These are phyloP conservation scores for Pugionium dolabratum DNA, from an alignment of 345 rosid species.

Conservation along the genomic window DNA sequence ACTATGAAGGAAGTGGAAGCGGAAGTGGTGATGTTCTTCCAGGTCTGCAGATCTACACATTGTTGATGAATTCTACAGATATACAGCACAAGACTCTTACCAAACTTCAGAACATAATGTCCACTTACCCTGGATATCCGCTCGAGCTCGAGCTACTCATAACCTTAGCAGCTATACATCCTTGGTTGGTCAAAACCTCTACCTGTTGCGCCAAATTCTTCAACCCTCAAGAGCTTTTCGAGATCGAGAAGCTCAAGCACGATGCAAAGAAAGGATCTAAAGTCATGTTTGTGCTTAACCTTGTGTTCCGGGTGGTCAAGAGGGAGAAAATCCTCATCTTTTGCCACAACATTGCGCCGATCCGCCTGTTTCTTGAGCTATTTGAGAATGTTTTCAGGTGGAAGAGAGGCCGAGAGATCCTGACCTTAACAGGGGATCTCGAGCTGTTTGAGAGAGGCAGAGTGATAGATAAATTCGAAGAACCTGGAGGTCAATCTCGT, in stretches of 20 bases:
- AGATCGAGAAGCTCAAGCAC: conserved; percentile 59
- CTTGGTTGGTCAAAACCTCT: conserved; percentile 70
- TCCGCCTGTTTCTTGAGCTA: conserved; percentile 58
- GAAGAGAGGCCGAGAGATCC: conserved; percentile 73
- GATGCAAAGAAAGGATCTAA: conserved; percentile 79
- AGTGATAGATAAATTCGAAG: conserved; percentile 82
- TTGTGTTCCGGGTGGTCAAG: conserved; percentile 69
- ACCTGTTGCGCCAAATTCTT: conserved; percentile 67
- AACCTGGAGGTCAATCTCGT: conserved; percentile 58
- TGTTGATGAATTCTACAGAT: conserved; percentile 83
- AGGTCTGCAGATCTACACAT: conserved; percentile 83
- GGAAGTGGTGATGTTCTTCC: conserved; percentile 69
- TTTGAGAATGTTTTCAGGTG: conserved; percentile 71
- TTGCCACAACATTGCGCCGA: conserved; percentile 98
- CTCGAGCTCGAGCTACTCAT: conserved; percentile 82
- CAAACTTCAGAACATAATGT: conserved; percentile 65
- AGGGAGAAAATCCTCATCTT: conserved; percentile 82
- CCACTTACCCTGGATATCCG: conserved; percentile 58
- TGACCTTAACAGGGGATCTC: conserved; percentile 79
- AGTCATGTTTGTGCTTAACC: conserved; percentile 91
- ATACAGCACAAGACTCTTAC: conserved; percentile 58
- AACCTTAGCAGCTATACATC: conserved; percentile 92
- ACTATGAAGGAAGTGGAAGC: conserved; percentile 58
- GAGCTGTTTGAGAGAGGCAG: conserved; percentile 88
- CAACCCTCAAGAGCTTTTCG: conserved; percentile 45